These are phyloP conservation scores for Candida sp. DNA, from an alignment of 1,139 yeast genomes.

Conservation along the genomic window DNA sequence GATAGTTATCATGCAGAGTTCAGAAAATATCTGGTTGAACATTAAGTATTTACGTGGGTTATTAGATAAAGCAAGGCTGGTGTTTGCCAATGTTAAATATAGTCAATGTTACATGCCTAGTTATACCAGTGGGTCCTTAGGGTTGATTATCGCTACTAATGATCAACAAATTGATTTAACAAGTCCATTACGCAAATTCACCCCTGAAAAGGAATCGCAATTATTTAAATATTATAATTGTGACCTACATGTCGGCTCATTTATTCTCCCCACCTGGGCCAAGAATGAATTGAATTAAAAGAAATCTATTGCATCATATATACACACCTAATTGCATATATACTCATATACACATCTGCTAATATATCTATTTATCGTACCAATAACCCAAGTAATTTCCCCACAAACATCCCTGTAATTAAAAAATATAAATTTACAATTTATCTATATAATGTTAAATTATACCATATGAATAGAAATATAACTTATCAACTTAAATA, in stretches of 20 bases:
- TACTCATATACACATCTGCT: neutral
- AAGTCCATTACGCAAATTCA: slow-evolving; percentile 48
- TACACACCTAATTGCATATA: neutral
- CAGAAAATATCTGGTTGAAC: slow-evolving; percentile 92
- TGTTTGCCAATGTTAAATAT: slow-evolving; percentile 79
- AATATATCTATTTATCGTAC: too few relatives aligned
- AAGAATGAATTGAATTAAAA: slow-evolving; percentile 19
- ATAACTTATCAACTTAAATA: too few relatives aligned
- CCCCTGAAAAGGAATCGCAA: slow-evolving; percentile 45
- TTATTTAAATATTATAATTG: slow-evolving; percentile 71
- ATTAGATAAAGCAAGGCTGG: slow-evolving; percentile 56
- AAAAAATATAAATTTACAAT: too few relatives aligned
- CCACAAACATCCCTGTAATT: too few relatives aligned
- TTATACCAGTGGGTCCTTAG: slow-evolving; percentile 95
- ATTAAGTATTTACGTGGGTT: slow-evolving; percentile 61
- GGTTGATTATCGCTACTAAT: slow-evolving; percentile 79
- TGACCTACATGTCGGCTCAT: slow-evolving; percentile 72
- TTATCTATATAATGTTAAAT: too few relatives aligned
- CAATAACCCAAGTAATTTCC: too few relatives aligned
- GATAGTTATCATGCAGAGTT: slow-evolving; percentile 85
- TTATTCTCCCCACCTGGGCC: slow-evolving; percentile 90
- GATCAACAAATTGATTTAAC: slow-evolving; percentile 48
- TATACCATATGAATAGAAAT: too few relatives aligned
- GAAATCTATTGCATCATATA: neutral
- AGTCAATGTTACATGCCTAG: slow-evolving; percentile 91